phyloP scores from a whole-genome alignment of 2,329 filamentous ascomycete genomes.

The Trichoderma asperellum region DNA sequence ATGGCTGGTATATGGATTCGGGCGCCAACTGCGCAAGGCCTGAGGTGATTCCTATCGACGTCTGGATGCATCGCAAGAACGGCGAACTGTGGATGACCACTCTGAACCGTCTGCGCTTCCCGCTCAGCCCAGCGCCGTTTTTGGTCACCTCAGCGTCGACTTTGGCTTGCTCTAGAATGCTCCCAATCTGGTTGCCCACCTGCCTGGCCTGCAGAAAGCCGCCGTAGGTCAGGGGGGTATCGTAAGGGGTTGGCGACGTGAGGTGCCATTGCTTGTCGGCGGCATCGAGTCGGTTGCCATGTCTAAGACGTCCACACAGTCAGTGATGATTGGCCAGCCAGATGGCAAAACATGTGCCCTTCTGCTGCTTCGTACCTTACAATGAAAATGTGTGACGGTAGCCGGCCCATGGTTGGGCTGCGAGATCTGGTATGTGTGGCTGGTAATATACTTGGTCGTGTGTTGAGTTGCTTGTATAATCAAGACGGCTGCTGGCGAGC shows the following conservation, averaged over 20 bases:
- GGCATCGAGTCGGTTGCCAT: constrained; percentile 91
- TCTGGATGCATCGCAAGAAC: constrained; percentile 90
- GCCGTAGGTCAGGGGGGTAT: constrained; percentile 91
- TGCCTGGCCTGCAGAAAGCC: constrained; percentile 87
- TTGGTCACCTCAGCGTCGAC: constrained; percentile 45
- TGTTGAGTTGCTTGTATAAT: neutral
- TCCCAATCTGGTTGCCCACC: constrained; percentile 82
- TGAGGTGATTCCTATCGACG: constrained; percentile 82
- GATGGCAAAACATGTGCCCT: neutral
- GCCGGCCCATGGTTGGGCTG: constrained; percentile 41
- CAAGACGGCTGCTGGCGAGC: neutral
- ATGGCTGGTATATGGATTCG: constrained; percentile 41
- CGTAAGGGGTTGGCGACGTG: constrained; percentile 90
- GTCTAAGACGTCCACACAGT: constrained; percentile 53
- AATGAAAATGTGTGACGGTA: constrained; percentile 50
- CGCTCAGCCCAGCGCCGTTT: constrained; percentile 32
- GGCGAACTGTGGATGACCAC: constrained; percentile 92
- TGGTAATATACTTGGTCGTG: neutral
- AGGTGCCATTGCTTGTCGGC: constrained; percentile 96
- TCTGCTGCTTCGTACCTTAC: constrained; percentile 42
- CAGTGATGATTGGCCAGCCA: constrained; percentile 7
- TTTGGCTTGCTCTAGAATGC: constrained; percentile 62
- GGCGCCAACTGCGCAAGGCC: constrained; percentile 68
- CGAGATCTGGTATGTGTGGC: neutral
- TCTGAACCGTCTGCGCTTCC: constrained; percentile 66